Evolutionary conservation across 257 asterid genomes (phyloP).

Genomic region (Fraxinus anomala): DNA sequence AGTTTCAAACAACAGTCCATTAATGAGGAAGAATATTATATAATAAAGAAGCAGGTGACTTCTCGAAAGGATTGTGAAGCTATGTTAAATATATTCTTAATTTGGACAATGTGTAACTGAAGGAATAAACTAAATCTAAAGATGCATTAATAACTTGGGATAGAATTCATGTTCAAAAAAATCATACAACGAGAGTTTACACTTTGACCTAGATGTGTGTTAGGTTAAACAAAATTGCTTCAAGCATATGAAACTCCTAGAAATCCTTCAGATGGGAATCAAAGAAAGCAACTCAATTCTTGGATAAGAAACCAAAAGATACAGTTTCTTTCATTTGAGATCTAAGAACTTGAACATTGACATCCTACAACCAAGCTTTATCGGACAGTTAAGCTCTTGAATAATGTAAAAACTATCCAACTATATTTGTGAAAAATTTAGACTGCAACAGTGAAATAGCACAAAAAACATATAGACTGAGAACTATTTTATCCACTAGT

Average conservation of each 20-base stretch:
- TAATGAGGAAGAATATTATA: constrained; percentile 7
- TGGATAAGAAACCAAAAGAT: background rate
- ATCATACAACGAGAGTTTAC: background rate
- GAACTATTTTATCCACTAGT: background rate
- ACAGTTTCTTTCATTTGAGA: background rate
- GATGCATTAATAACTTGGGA: background rate
- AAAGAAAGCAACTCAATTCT: background rate
- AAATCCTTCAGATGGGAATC: background rate
- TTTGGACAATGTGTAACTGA: constrained; percentile 13
- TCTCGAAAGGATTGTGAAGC: background rate
- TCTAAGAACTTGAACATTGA: background rate
- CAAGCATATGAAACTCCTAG: background rate
- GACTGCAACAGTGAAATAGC: background rate
- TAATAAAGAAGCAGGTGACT: background rate
- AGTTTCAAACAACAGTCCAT: constrained; percentile 6
- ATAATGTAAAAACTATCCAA: background rate
- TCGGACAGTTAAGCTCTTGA: background rate
- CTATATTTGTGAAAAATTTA: background rate
- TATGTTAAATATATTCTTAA: background rate
- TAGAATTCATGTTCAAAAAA: background rate
- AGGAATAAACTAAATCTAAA: background rate
- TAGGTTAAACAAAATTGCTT: background rate
- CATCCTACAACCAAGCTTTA: background rate
- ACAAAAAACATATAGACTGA: background rate
- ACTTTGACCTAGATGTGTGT: constrained; percentile 9